phyloP scores from a whole-genome alignment of 2,329 filamentous ascomycete genomes.

The Cladophialophora chaetospira region DNA sequence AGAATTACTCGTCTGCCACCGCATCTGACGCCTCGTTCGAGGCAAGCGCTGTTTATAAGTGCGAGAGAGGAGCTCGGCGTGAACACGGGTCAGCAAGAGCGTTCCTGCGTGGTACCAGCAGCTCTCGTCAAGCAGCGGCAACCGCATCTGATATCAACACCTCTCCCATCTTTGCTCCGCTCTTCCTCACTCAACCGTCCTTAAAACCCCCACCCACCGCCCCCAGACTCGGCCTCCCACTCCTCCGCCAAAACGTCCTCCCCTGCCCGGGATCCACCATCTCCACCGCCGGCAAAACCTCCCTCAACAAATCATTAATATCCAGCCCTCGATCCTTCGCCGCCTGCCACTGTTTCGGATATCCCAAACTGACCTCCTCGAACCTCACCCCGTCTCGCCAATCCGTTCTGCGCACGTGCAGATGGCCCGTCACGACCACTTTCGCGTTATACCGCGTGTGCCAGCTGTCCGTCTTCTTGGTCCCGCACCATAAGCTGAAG shows the following conservation, averaged over 20 bases:
- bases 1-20: too few relatives aligned
- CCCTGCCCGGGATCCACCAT: constrained; percentile 25
- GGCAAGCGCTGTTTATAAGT: too few relatives aligned
- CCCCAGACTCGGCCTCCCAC: constrained; percentile 13
- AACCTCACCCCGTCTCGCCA: constrained; percentile 33
- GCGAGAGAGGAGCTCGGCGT: too few relatives aligned
- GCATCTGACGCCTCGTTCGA: too few relatives aligned
- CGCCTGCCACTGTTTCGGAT: constrained; percentile 33
- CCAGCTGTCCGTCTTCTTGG: constrained; percentile 33
- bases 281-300: constrained; percentile 28
- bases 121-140: too few relatives aligned
- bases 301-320: constrained; percentile 31
- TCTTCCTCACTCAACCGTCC: not conserved
- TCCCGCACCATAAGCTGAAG: constrained; percentile 34
- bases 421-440: constrained; percentile 33
- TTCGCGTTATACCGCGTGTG: constrained; percentile 32
- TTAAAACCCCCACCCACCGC: not conserved
- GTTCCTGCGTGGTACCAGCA: too few relatives aligned
- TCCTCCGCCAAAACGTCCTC: constrained; percentile 23
- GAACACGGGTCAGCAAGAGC: too few relatives aligned
- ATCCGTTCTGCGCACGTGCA: constrained; percentile 33
- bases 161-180: too few relatives aligned
- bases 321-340: constrained; percentile 28
- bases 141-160: not conserved
- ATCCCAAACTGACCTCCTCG: constrained; percentile 34